These are phyloP conservation scores for Nymphaea thermarum DNA, from an alignment of 164 flowering plant genomes.

Conservation along the genomic window DNA sequence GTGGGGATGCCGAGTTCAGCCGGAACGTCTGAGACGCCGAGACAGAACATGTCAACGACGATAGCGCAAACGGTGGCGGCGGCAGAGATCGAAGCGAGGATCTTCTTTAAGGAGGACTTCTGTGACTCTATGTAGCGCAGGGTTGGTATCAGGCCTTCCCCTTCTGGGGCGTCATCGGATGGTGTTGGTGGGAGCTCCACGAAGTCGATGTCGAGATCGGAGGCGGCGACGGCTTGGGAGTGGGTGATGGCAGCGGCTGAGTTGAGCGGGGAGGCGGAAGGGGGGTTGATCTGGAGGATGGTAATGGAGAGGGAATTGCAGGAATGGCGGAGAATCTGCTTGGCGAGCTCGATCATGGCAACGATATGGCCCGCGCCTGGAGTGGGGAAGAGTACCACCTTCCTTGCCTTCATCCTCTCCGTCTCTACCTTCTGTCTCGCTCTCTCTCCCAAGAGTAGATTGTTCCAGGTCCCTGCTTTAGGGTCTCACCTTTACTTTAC, in stretches of 20 bases:
- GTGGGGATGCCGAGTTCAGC: conserved; percentile 23
- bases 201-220: too few relatives aligned
- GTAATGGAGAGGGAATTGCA: conserved; percentile 26
- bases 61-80: conserved; percentile 16
- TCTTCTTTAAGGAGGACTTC: conserved; percentile 9
- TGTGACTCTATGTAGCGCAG: background rate
- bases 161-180: too few relatives aligned
- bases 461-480: too few relatives aligned
- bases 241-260: background rate
- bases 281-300: conserved; percentile 21
- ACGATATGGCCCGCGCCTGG: conserved; percentile 24
- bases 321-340: conserved; percentile 20
- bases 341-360: conserved; percentile 35
- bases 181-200: too few relatives aligned
- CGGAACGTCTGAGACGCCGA: conserved; percentile 10
- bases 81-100: conserved; percentile 20
- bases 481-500: too few relatives aligned
- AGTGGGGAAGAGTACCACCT: conserved; percentile 24
- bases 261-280: conserved; percentile 11
- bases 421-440: too few relatives aligned
- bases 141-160: background rate
- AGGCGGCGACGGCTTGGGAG: too few relatives aligned
- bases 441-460: too few relatives aligned
- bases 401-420: too few relatives aligned
- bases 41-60: conserved; percentile 35